Percentiles rank a stretch among this genome's conserved stretches.
Conservation (phyloP, 306 rosid genomes). For the Castanea sativa region DNA sequence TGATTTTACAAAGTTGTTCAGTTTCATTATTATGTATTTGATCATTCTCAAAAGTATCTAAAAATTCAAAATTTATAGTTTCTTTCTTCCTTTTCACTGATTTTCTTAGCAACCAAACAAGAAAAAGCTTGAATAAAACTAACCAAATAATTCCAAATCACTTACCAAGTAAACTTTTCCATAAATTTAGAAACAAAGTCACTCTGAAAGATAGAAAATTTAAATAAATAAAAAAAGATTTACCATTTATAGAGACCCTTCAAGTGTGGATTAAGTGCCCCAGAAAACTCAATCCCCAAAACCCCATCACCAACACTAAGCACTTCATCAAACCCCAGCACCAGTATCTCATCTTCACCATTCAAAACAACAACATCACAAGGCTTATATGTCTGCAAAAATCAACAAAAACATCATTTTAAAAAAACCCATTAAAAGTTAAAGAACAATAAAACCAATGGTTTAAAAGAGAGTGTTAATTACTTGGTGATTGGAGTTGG, state of each 20-base stretch:
- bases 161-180: neutral
- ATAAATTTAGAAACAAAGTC: no score
- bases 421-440: no score
- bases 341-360: slow-evolving; percentile 50
- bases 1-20: neutral
- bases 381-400: slow-evolving; percentile 35
- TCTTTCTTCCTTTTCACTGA: neutral
- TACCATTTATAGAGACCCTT: slow-evolving; percentile 58
- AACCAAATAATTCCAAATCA: neutral
- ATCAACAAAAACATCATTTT: slow-evolving; percentile 1
- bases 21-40: neutral
- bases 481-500: slow-evolving; percentile 44
- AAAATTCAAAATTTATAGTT: neutral
- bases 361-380: slow-evolving; percentile 48
- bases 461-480: neutral
- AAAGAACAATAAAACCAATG: neutral
- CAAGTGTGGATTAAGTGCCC: slow-evolving; percentile 49
- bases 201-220: no score
- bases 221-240: neutral
- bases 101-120: neutral
- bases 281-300: slow-evolving; percentile 53
- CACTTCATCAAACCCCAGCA: slow-evolving; percentile 49
- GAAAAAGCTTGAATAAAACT: neutral
- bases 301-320: slow-evolving; percentile 53
- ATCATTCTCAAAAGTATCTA: neutral